A percentile compares a stretch with the other conserved stretches of the same genome.
These are phyloP conservation scores for Fusarium metavorans DNA, from an alignment of 2,329 filamentous ascomycete genomes.

Conservation along the genomic window DNA sequence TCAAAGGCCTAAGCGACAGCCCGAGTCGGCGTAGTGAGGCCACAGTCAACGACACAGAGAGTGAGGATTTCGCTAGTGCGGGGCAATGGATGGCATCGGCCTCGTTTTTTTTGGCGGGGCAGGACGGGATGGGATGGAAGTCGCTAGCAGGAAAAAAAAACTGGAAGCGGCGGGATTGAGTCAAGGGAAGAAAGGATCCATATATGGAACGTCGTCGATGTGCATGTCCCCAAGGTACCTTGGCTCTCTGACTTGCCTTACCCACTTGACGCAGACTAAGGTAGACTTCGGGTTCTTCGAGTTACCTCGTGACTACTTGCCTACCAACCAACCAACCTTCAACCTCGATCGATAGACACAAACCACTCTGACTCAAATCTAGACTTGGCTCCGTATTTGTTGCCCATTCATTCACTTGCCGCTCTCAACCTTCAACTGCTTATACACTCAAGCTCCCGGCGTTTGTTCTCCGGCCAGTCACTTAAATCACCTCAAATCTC, in stretches of 20 bases:
- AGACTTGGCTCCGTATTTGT: not conserved
- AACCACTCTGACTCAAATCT: not conserved
- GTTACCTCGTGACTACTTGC: not conserved
- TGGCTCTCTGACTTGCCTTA: not conserved
- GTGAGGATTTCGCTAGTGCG: constrained; percentile 2
- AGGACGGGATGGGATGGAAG: constrained; percentile 12
- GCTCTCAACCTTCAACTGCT: not conserved
- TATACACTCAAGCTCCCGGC: not conserved
- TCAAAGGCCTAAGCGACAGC: not conserved
- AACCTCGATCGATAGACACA: not conserved
- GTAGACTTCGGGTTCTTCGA: not conserved
- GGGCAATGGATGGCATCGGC: constrained; percentile 3
- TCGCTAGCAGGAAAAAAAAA: constrained; percentile 16
- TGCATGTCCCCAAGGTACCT: not conserved
- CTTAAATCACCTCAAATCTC: not conserved
- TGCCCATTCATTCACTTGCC: not conserved
- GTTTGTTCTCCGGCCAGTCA: not conserved
- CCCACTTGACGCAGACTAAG: not conserved
- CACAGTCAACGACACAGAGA: not conserved
- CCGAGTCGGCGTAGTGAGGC: not conserved
- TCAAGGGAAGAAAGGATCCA: constrained; percentile 8
- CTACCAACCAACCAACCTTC: not conserved
- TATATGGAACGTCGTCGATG: not conserved
- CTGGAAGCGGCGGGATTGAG: constrained; percentile 8
- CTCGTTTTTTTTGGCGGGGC: constrained; percentile 1